Conservation (phyloP, 2,329 filamentous ascomycete genomes). For the Trichoderma guizhouense region DNA sequence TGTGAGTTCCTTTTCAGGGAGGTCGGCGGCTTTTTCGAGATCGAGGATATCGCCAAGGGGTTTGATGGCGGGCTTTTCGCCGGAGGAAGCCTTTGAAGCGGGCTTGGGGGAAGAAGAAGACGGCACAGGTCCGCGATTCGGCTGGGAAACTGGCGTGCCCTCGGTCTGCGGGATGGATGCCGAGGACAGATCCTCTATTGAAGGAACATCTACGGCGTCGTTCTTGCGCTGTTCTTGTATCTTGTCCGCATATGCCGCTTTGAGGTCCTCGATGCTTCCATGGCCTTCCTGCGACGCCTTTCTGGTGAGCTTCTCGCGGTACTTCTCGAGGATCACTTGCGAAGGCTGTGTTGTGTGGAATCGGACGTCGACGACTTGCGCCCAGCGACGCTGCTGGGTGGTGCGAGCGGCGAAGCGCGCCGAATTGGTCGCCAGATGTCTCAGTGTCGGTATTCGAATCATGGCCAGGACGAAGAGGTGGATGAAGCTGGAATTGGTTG, state of each 20-base stretch:
- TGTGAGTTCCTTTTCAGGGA: constrained; percentile 79
- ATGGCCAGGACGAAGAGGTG: background rate
- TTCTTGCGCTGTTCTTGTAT: constrained; percentile 69
- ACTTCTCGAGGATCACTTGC: constrained; percentile 73
- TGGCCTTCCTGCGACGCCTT: constrained; percentile 76
- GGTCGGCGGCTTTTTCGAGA: constrained; percentile 67
- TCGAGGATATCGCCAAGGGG: constrained; percentile 62
- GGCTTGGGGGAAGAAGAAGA: constrained; percentile 25
- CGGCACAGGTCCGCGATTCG: constrained; percentile 32
- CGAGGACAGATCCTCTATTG: constrained; percentile 20
- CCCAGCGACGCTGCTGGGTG: constrained; percentile 71
- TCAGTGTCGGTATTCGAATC: constrained; percentile 44
- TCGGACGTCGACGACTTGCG: constrained; percentile 86
- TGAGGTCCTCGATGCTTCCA: constrained; percentile 69
- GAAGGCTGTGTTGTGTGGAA: constrained; percentile 75
- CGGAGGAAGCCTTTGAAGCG: constrained; percentile 19
- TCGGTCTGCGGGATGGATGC: constrained; percentile 34
- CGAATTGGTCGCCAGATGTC: constrained; percentile 40
- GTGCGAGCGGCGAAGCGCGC: constrained; percentile 28
- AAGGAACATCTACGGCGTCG: constrained; percentile 53
- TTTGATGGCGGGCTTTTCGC: constrained; percentile 37
- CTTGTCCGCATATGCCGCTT: constrained; percentile 79
- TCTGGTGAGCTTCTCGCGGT: constrained; percentile 76
- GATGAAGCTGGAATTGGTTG: background rate
- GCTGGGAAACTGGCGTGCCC: constrained; percentile 36